Evolutionary conservation across 768 basidiomycete species (phyloP), one percentile per base, ranked within the genome.

Genomic region (Phlegmacium glaucopus): DNA sequence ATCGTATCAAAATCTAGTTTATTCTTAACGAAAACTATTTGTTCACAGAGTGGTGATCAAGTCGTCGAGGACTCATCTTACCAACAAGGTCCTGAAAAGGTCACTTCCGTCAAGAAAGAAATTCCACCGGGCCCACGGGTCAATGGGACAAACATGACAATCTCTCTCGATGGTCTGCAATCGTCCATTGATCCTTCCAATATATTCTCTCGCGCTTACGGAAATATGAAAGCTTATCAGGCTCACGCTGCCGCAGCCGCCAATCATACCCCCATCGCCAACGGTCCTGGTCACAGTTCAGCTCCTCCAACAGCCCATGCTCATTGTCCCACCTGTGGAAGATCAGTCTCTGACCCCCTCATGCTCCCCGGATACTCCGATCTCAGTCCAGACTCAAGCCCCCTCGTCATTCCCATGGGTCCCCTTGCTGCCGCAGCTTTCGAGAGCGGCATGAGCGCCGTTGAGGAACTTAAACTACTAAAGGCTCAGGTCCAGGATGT

Each of bases 401-500:
- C 66, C 0, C 65, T 70, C 1, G 71, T 82, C 44, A 72, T 83
- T 42, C 82, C 54, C 66, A 81, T 56, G 82, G 82, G 60, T 45
- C 80, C 80, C 26, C 73, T 83, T 45, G 77, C 77, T 18, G 71
- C 77, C 4, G 82, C 82, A 1, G 80, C 82, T 0, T 78, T 80
- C 53, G 80, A 82, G 61, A 75, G 74, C 50, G 82, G 81, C 42
- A 77, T 83, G 76, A 80, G 78, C 52, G 82, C 82, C n/a, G 79
- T 83, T 10, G 82, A 89, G 62, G 89, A 93, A 67, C 75, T 92
- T 28, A 78, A 77, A 54, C 65, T 90, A 29, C 77, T 93, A 49
- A 89, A 89, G 64, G 86, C 87, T 16, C 90, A 92, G 68, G 88
- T 92, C 0, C 85, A 90, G 68, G 74, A 90, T 56, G 85, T 89